Evolutionary conservation across 257 asterid genomes (phyloP), one percentile per base, ranked within the genome.

Genomic region (Anisodus tanguticus): DNA sequence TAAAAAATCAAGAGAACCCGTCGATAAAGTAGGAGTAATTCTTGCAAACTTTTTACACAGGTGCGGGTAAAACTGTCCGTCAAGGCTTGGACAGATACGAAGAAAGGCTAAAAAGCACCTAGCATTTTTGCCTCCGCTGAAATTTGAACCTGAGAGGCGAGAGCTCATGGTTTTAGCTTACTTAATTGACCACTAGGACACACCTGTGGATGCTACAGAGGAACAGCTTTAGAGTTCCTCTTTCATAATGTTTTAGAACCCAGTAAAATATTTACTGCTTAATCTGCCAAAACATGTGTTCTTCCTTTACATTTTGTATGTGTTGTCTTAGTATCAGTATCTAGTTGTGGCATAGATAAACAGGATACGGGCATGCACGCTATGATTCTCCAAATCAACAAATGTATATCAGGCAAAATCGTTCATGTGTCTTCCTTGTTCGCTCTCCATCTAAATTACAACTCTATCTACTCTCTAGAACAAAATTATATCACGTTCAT

Each of bases 321-420:
- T 74, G 11, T 74, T 19, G 31, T 74, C 22, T 47, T 53, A 2
- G 47, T 31, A 8, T 19, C 55, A 49, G 55, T 49, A 39, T 69
- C 53, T 53, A 8, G 81, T 3, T 26, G 63, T 51, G 51, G 3
- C 6, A 1, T 76, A 5, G 8, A 76, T 76, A 51, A 54, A 0
- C 8, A 13, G 81, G 26, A 76, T 26, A 53, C 17, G 17, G 7
- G 13, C 22, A 76, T 53, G 55, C 53, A 68, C 41, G 11, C 7
- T 6, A 7, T 76, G 81, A 76, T 53, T 63, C n/a, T 53, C 77
- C 54, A 17, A 60, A 39, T 51, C 64, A 53, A 76, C 62, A 51
- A 51, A 13, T 31, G 13, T 53, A 26, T 17, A 4, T 17, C 16
- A 70, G 26, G 77, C n/a, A 39, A 68, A n/a, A 39, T 69, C 11